phyloP scores from a whole-genome alignment of 2,329 filamentous ascomycete species.

The Fusarium liriodendri region DNA sequence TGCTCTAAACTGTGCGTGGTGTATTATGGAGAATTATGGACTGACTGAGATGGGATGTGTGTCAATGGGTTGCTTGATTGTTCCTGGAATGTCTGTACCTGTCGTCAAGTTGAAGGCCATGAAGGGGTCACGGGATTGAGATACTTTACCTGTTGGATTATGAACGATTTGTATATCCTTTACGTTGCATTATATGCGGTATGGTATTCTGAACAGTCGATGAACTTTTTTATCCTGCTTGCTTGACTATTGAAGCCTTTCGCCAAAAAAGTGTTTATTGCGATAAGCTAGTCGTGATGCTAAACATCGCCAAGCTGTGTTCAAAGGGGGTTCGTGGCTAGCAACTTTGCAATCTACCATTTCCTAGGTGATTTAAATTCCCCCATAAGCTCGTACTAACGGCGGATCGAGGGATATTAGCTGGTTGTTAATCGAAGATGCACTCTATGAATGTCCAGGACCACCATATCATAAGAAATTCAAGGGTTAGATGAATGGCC shows the following conservation, averaged over 20 bases:
- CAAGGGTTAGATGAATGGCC: background rate
- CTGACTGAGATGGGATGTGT: background rate
- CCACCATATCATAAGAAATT: background rate
- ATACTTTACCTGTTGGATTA: background rate
- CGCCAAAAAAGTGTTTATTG: background rate
- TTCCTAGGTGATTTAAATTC: background rate
- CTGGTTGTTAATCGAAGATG: background rate
- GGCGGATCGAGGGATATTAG: background rate
- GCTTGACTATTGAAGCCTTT: background rate
- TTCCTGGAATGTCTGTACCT: background rate
- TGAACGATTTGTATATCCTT: background rate
- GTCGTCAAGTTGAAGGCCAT: background rate
- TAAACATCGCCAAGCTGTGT: background rate
- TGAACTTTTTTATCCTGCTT: background rate
- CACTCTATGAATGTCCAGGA: background rate
- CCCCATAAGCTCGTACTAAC: background rate
- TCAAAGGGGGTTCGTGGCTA: background rate
- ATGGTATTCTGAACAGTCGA: background rate
- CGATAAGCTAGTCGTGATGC: background rate
- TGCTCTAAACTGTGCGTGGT: background rate
- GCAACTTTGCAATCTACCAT: background rate
- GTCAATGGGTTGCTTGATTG: background rate
- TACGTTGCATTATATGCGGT: background rate
- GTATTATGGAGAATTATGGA: background rate
- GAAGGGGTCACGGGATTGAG: background rate